Conservation (phyloP, 2,329 filamentous ascomycete genomes). For the Nothomitra cinnamomea region DNA sequence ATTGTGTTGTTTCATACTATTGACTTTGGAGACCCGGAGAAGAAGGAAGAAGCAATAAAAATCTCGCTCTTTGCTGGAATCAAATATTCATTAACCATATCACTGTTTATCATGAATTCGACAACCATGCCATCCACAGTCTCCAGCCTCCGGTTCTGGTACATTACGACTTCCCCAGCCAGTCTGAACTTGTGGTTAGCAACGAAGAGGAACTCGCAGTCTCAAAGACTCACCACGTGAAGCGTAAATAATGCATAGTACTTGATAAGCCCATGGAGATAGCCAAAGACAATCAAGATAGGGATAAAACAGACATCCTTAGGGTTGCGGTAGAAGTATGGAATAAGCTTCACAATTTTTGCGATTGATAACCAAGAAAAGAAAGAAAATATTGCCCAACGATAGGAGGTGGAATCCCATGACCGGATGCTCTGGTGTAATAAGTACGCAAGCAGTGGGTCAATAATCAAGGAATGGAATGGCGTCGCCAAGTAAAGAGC, state of each 20-base stretch:
- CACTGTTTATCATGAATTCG: neutral
- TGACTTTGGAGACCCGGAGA: neutral
- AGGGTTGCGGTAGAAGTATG: conserved; percentile 35
- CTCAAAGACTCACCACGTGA: neutral
- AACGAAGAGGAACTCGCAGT: neutral
- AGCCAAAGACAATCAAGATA: conserved; percentile 35
- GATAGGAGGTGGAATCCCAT: too few relatives aligned
- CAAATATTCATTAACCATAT: too few relatives aligned
- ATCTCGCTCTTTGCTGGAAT: neutral
- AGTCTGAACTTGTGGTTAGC: neutral
- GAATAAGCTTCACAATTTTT: conserved; percentile 40
- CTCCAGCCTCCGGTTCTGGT: neutral
- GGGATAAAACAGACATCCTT: conserved; percentile 34
- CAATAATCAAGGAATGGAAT: neutral
- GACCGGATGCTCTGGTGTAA: conserved; percentile 1
- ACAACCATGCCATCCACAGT: neutral
- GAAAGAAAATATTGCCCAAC: conserved; percentile 14
- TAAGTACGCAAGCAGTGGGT: conserved; percentile 2
- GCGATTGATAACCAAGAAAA: conserved; percentile 33
- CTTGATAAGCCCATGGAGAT: conserved; percentile 41
- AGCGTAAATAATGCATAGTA: conserved; percentile 34
- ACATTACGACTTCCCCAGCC: neutral
- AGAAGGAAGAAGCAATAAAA: neutral
- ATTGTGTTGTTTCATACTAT: neutral
- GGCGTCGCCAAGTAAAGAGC: conserved; percentile 6